Conservation (phyloP, 306 rosid genomes). For the Prunus salicina region DNA sequence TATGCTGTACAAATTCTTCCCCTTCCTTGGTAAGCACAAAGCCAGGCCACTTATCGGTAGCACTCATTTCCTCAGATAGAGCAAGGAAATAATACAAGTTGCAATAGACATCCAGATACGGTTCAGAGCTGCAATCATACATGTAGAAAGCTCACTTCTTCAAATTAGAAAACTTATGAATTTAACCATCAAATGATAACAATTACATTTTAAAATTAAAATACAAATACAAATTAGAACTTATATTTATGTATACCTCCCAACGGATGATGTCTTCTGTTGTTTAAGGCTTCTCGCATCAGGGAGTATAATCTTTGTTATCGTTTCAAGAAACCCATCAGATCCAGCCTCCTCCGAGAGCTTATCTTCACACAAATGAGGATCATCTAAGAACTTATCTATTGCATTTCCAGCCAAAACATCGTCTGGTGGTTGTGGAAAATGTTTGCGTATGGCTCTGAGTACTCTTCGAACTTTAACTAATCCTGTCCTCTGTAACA, state of each 20-base stretch:
- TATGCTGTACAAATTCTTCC: conserved; percentile 90
- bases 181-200: conserved; percentile 21
- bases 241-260: conserved; percentile 49
- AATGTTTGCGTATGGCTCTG: conserved; percentile 91
- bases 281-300: conserved; percentile 67
- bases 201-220: background rate
- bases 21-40: conserved; percentile 97
- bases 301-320: conserved; percentile 69
- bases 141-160: conserved; percentile 20
- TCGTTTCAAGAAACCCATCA: conserved; percentile 79
- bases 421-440: conserved; percentile 87
- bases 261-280: conserved; percentile 53
- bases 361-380: conserved; percentile 79
- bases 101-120: conserved; percentile 85
- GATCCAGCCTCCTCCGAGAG: conserved; percentile 97
- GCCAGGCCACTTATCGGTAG: conserved; percentile 98
- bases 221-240: background rate
- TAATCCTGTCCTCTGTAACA: conserved; percentile 79
- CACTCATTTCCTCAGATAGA: conserved; percentile 93
- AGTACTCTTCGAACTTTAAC: conserved; percentile 91
- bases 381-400: conserved; percentile 87
- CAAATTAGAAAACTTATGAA: background rate
- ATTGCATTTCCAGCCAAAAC: conserved; percentile 77
- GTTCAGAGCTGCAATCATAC: conserved; percentile 69
- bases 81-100: conserved; percentile 92